A percentile compares a stretch with the other conserved stretches of the same genome.
These are phyloP conservation scores for Metroxylon sagu DNA, from an alignment of 176 grass and related monocot species.

Conservation along the genomic window DNA sequence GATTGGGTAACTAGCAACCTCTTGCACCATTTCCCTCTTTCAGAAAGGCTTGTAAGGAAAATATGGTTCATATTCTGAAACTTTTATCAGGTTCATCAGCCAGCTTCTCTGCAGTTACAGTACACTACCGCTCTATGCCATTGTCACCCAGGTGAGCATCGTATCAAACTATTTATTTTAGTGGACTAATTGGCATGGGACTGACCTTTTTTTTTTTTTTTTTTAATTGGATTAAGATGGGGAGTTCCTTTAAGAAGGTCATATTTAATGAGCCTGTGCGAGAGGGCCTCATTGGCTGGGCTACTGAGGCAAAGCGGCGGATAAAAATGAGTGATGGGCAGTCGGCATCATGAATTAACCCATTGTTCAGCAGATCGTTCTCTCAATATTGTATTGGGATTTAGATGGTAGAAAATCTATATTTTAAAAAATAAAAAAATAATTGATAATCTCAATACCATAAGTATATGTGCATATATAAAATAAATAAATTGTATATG, in stretches of 20 bases:
- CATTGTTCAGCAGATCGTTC: background rate
- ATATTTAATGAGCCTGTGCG: slow-evolving; percentile 79
- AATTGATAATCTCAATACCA: no score
- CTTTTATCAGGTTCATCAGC: slow-evolving; percentile 40
- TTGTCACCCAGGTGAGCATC: slow-evolving; percentile 60
- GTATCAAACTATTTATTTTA: background rate
- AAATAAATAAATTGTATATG: no score
- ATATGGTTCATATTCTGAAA: background rate
- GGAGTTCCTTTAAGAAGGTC: slow-evolving; percentile 66
- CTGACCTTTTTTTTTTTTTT: slow-evolving; percentile 3
- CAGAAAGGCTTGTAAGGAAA: background rate
- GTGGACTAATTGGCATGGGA: background rate
- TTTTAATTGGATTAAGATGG: slow-evolving; percentile 45
- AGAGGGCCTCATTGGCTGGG: slow-evolving; percentile 58
- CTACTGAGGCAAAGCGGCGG: slow-evolving; percentile 42
- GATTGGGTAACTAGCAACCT: slow-evolving; percentile 38
- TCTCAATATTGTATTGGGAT: background rate
- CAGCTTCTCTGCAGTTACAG: slow-evolving; percentile 88
- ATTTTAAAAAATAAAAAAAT: no score
- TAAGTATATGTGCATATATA: no score
- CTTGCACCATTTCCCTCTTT: background rate
- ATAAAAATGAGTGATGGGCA: slow-evolving; percentile 16
- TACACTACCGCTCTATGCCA: slow-evolving; percentile 79
- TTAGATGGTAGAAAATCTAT: background rate
- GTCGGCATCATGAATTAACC: background rate